A percentile compares a stretch with the other conserved stretches of the same genome.
These are phyloP conservation scores for Trichoderma asperelloides DNA, from an alignment of 495 filamentous ascomycete genomes.

Conservation along the genomic window DNA sequence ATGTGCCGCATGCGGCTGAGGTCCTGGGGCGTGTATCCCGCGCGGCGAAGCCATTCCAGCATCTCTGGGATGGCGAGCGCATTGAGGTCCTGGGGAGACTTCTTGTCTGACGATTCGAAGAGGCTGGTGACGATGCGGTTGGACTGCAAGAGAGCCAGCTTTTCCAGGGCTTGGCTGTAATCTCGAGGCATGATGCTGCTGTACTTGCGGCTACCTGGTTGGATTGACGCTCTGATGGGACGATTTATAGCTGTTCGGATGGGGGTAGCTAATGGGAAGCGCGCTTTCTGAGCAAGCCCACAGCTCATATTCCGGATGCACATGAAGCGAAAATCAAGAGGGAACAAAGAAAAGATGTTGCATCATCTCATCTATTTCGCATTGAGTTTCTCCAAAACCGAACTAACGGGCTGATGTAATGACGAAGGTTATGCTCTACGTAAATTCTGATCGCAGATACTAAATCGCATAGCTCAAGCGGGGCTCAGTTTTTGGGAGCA, in stretches of 20 bases:
- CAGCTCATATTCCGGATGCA: background rate
- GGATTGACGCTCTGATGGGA: background rate
- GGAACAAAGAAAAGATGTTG: background rate
- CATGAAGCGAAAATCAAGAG: background rate
- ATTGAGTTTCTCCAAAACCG: background rate
- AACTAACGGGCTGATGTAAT: background rate
- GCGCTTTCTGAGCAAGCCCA: background rate
- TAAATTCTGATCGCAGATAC: too few species aligned
- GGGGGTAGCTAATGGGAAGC: background rate
- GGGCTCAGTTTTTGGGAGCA: too few species aligned
- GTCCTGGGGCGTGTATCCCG: conserved; percentile 50
- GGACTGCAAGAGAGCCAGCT: conserved; percentile 65
- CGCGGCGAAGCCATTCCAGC: conserved; percentile 64
- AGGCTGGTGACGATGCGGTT: conserved; percentile 53
- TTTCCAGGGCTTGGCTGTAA: conserved; percentile 31
- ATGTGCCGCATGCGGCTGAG: conserved; percentile 34
- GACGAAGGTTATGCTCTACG: background rate
- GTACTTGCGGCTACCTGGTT: background rate
- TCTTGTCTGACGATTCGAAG: conserved; percentile 16
- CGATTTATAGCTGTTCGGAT: background rate
- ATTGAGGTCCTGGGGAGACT: conserved; percentile 46
- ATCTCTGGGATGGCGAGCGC: conserved; percentile 76
- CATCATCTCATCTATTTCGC: background rate
- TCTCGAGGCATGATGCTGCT: conserved; percentile 2
- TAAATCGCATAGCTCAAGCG: too few species aligned